These are phyloP conservation scores for Venturia aucupariae DNA, from an alignment of 2,329 filamentous ascomycete species.

Conservation along the genomic window DNA sequence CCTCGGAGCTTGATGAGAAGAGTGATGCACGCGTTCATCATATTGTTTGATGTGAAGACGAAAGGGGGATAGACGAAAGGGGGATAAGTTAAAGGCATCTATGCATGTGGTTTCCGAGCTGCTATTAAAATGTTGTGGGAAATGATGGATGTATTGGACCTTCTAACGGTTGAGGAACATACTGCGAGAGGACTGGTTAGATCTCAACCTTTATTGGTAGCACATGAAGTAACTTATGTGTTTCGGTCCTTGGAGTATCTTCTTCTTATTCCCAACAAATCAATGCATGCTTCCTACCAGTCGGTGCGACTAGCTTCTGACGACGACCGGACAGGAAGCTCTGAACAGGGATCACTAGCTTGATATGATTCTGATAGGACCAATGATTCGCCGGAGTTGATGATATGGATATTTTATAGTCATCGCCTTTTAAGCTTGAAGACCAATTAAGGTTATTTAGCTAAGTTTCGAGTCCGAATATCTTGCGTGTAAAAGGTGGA, in stretches of 20 bases:
- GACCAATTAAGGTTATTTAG: too few relatives aligned
- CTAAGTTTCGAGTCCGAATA: too few relatives aligned
- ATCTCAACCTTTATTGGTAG: neutral
- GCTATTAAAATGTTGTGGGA: neutral
- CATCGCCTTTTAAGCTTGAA: too few relatives aligned
- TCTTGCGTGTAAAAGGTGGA: too few relatives aligned
- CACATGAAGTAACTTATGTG: neutral
- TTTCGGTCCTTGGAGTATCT: neutral
- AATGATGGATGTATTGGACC: neutral
- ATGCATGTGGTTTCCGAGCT: neutral
- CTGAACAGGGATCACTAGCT: too few relatives aligned
- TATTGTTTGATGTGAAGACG: neutral
- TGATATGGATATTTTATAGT: too few relatives aligned
- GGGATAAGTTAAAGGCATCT: neutral
- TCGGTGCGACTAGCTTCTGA: neutral
- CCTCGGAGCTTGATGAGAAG: conserved; percentile 10
- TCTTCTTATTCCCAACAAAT: too few relatives aligned
- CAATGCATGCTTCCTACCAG: neutral
- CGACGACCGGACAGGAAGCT: neutral
- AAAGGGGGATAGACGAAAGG: neutral
- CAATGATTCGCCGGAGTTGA: too few relatives aligned
- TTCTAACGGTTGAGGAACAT: neutral
- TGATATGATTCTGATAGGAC: too few relatives aligned
- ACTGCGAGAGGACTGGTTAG: neutral
- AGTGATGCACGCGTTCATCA: neutral